Evolutionary conservation across 305 asterid genomes (phyloP), one percentile per base, ranked within the genome.

Genomic region (Fraxinus paxiana): DNA sequence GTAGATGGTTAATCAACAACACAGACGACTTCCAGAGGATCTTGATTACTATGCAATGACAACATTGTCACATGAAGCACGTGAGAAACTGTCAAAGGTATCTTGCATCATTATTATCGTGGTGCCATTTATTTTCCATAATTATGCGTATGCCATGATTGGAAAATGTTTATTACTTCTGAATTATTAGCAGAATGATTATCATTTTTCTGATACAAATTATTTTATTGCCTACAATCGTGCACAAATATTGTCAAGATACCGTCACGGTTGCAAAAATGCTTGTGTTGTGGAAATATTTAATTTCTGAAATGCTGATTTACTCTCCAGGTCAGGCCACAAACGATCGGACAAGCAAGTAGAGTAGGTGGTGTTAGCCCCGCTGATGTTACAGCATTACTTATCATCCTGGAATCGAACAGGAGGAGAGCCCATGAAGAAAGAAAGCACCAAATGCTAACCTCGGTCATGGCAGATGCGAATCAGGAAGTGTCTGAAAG

Each of bases 341-440:
- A 92, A 87, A 96, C 99, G 35, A 87, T 96, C 46, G 99, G 99
- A 73, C 99, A 96, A 88, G 99, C 99, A 28, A 90, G 98, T 86
- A 91, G 99, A 89, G 98, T 96, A 41, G 99, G 99, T 76, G 99
- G 98, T 69, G 98, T 96, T 33, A 96, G 92, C 88, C 99, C 99
- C 80, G 99, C 98, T 38, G 99, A 96, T 87, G 87, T 96, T 75
- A 94, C 98, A 18, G 97, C 99, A 76, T 97, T 96, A 33, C 94
- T 96, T 30, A 92, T 96, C 83, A 89, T 94, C 82, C 92, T 96
- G 6, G 98, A 96, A 87, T 91, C 98, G 20, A 94, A 91, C 87
- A 76, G 93, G 83, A 91, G 99, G 86, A 92, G 84, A 83, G 91
- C 93, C 82, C 85, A 84, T 61, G 92, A 88, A 74, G 90, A 80